These are phyloP conservation scores for Borovskyia barvae DNA, from an alignment of 208 protist species.

Conservation along the genomic window DNA sequence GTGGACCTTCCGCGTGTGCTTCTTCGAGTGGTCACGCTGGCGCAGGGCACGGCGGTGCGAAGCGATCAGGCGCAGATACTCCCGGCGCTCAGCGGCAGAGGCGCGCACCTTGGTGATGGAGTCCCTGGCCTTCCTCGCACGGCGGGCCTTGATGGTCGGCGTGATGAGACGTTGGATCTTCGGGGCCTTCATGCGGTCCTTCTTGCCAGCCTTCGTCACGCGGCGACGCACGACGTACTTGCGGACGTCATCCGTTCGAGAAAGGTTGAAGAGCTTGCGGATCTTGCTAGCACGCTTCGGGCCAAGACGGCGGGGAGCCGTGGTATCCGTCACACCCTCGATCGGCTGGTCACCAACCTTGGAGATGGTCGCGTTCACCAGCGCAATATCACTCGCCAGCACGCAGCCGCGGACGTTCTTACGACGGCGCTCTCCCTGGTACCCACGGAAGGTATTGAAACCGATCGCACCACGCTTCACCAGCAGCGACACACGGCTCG, in stretches of 20 bases:
- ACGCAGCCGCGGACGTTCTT: slow-evolving; percentile 99
- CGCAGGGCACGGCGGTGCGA: slow-evolving; percentile 62
- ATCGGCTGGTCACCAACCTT: slow-evolving; percentile 96
- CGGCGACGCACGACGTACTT: slow-evolving; percentile 97
- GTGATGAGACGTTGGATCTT: slow-evolving; percentile 99
- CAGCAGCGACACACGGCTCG: slow-evolving; percentile 97
- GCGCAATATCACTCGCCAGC: slow-evolving; percentile 94
- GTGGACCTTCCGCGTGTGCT: slow-evolving; percentile 63
- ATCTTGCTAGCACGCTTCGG: slow-evolving; percentile 99
- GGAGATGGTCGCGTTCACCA: slow-evolving; percentile 97
- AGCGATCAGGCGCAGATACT: slow-evolving; percentile 41
- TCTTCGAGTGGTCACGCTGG: slow-evolving; percentile 67
- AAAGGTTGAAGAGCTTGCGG: slow-evolving; percentile 98
- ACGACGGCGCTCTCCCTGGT: slow-evolving; percentile 97
- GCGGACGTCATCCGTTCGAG: slow-evolving; percentile 96
- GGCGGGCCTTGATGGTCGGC: slow-evolving; percentile 74
- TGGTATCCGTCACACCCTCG: slow-evolving; percentile 96
- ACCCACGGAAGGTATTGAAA: slow-evolving; percentile 90
- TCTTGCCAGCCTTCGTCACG: slow-evolving; percentile 94
- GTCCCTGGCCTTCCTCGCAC: slow-evolving; percentile 73
- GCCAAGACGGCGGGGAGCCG: slow-evolving; percentile 95
- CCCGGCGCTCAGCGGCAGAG: slow-evolving; percentile 72
- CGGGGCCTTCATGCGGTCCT: slow-evolving; percentile 96
- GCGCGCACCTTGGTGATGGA: slow-evolving; percentile 65
- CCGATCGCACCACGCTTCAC: slow-evolving; percentile 92